Percentiles rank a stretch among this genome's conserved stretches.
These are phyloP conservation scores for Pneumocystis canis DNA, from an alignment of 1,139 yeast species.

Conservation along the genomic window DNA sequence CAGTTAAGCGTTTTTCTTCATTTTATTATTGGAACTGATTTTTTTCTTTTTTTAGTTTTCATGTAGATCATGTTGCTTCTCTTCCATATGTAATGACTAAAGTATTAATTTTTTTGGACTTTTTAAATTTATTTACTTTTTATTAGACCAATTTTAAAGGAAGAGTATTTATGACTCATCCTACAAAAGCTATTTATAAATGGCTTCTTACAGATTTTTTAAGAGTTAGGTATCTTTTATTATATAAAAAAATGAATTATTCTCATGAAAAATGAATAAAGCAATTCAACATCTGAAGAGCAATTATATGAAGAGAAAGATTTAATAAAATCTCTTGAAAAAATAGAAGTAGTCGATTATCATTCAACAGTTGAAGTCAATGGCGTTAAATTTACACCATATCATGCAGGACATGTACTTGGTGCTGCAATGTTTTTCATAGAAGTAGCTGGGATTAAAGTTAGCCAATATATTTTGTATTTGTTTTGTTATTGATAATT, in stretches of 20 bases:
- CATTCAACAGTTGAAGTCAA: conserved; percentile 90
- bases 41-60: conserved; percentile 46
- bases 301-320: conserved; percentile 79
- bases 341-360: conserved; percentile 84
- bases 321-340: conserved; percentile 68
- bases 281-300: conserved; percentile 30
- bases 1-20: conserved; percentile 29
- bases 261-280: conserved; percentile 28
- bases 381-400: conserved; percentile 91
- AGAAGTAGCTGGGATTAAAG: conserved; percentile 81
- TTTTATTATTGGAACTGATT: neutral
- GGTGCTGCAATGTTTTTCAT: conserved; percentile 97
- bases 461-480: neutral
- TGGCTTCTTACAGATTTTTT: conserved; percentile 93
- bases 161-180: conserved; percentile 95
- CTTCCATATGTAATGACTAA: conserved; percentile 76
- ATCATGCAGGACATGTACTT: conserved; percentile 95
- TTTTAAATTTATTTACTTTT: neutral
- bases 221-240: conserved; percentile 42
- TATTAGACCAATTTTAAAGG: conserved; percentile 90
- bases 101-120: neutral
- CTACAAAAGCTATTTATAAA: conserved; percentile 91
- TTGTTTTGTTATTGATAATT: neutral
- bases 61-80: conserved; percentile 94
- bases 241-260: neutral